phyloP scores from a whole-genome alignment of 2,329 filamentous ascomycete genomes.

The Didymellaceae sp. region DNA sequence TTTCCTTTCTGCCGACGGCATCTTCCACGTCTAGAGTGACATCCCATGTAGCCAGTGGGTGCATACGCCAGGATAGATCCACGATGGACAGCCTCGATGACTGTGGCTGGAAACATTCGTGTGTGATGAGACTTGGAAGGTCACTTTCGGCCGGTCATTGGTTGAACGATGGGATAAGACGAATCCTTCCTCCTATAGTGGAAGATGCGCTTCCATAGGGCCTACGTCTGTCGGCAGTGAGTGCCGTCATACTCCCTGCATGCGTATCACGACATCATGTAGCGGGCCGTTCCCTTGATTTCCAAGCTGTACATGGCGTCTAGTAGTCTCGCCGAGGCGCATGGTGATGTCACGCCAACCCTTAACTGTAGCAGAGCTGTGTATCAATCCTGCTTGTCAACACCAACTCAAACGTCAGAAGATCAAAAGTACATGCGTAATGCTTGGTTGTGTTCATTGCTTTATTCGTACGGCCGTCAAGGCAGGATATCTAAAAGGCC shows the following conservation, averaged over 20 bases:
- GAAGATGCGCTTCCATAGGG: not conserved
- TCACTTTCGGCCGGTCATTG: conserved; percentile 2
- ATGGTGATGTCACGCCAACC: not conserved
- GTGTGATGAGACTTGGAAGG: not conserved
- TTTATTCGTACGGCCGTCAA: conserved; percentile 9
- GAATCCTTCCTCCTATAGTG: not conserved
- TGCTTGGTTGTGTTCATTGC: not conserved
- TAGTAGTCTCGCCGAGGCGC: not conserved
- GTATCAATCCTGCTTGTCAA: too few relatives aligned
- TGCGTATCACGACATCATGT: conserved; percentile 1
- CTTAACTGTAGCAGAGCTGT: too few relatives aligned
- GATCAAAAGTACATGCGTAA: not conserved
- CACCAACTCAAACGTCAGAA: not conserved
- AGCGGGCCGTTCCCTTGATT: conserved; percentile 2
- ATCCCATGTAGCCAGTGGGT: not conserved
- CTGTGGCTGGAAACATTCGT: not conserved
- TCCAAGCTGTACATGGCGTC: not conserved
- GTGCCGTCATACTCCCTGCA: conserved; percentile 4
- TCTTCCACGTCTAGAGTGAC: conserved; percentile 5
- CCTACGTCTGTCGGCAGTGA: not conserved
- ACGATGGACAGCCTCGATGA: conserved; percentile 1
- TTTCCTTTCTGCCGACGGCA: not conserved
- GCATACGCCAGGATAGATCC: not conserved
- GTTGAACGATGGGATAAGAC: not conserved
- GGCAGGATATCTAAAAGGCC: conserved; percentile 31